A percentile compares a stretch with the other conserved stretches of the same genome.
These are phyloP conservation scores for Russula sp. DNA, from an alignment of 768 basidiomycete genomes.

Conservation along the genomic window DNA sequence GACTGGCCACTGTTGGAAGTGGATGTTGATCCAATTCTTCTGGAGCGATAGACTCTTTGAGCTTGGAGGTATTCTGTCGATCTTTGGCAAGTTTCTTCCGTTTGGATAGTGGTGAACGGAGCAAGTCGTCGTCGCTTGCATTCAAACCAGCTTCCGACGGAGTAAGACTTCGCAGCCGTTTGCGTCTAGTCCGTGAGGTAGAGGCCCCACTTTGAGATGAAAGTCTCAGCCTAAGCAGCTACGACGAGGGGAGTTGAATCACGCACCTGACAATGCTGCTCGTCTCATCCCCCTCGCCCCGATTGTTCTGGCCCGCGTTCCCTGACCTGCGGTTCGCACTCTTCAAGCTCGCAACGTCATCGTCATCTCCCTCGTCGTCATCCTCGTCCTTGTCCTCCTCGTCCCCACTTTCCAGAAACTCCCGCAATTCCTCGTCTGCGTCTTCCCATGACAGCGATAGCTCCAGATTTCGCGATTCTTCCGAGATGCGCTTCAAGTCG, in stretches of 20 bases:
- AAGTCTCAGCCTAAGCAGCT: background rate
- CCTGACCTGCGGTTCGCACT: background rate
- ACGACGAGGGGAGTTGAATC: conserved; percentile 1
- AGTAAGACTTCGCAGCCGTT: conserved; percentile 64
- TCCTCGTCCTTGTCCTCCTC: conserved; percentile 27
- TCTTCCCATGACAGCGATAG: conserved; percentile 19
- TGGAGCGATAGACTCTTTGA: conserved; percentile 45
- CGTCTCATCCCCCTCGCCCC: conserved; percentile 39
- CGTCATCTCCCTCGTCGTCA: conserved; percentile 37
- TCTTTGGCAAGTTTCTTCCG: conserved; percentile 68
- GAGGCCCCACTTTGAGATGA: conserved; percentile 29
- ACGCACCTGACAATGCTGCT: conserved; percentile 40
- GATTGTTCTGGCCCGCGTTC: conserved; percentile 46
- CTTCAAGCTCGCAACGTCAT: conserved; percentile 16
- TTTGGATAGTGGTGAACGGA: conserved; percentile 70
- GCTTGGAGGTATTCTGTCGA: conserved; percentile 54
- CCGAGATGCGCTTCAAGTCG: conserved; percentile 16
- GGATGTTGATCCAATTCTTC: conserved; percentile 14
- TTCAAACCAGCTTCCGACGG: conserved; percentile 50
- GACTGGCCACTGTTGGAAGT: conserved; percentile 3
- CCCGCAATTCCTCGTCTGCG: conserved; percentile 16
- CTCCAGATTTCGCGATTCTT: conserved; percentile 12
- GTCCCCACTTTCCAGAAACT: conserved; percentile 20
- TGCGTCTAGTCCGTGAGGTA: conserved; percentile 47
- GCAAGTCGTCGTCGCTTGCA: conserved; percentile 31